Percentiles rank a stretch among this genome's conserved stretches.
phyloP scores from a whole-genome alignment of 2,329 filamentous ascomycete species.

The Aspergillus quadrilineatus region DNA sequence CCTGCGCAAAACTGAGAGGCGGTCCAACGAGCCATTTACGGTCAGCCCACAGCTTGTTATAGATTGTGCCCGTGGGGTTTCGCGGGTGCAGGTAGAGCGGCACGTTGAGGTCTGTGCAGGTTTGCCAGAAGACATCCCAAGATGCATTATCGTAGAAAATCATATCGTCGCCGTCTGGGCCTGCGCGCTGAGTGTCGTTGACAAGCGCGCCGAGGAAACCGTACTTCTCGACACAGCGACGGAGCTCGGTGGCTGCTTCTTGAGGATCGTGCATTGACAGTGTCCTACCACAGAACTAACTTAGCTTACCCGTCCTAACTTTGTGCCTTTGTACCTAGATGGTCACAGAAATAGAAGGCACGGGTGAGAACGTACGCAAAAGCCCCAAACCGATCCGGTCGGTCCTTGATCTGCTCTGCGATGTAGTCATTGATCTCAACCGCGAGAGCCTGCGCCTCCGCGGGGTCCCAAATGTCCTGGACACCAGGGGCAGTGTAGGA shows the following conservation, averaged over 20 bases:
- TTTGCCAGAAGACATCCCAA: slow-evolving; percentile 61
- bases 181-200: slow-evolving; percentile 62
- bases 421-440: slow-evolving; percentile 51
- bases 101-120: slow-evolving; percentile 59
- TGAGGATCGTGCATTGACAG: slow-evolving; percentile 44
- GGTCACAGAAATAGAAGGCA: neutral
- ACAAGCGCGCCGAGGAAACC: slow-evolving; percentile 65
- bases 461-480: slow-evolving; percentile 48
- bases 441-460: slow-evolving; percentile 46
- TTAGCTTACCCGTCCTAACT: too few species aligned
- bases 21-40: slow-evolving; percentile 62
- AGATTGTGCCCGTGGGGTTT: slow-evolving; percentile 56
- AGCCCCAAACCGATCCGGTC: slow-evolving; percentile 46
- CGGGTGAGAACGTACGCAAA: slow-evolving; percentile 38
- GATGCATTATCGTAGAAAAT: slow-evolving; percentile 64
- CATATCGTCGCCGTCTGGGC: slow-evolving; percentile 58
- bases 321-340: too few species aligned
- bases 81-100: slow-evolving; percentile 65
- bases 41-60: slow-evolving; percentile 60
- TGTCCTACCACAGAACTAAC: slow-evolving; percentile 21
- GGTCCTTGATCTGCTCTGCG: slow-evolving; percentile 42
- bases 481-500: slow-evolving; percentile 52
- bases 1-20: slow-evolving; percentile 59
- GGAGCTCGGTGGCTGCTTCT: slow-evolving; percentile 41
- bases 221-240: slow-evolving; percentile 53